These are phyloP conservation scores for Cichorium intybus DNA, from an alignment of 140 eudicot species.

Conservation along the genomic window DNA sequence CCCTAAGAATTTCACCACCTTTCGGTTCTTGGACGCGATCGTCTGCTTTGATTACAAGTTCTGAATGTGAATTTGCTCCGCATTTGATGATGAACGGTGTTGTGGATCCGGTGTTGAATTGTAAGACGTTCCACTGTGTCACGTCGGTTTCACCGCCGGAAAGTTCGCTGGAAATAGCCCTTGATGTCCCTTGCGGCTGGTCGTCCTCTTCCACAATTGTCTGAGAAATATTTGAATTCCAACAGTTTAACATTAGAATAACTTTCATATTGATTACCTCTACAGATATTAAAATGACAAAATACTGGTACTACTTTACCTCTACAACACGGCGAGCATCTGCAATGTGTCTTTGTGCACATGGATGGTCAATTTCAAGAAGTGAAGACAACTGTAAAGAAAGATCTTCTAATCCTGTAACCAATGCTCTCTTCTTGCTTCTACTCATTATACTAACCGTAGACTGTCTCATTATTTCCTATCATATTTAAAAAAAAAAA, in stretches of 20 bases:
- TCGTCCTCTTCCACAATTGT: conserved; percentile 85
- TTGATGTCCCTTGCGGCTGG: conserved; percentile 41
- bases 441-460: conserved; percentile 57
- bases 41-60: conserved; percentile 87
- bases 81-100: conserved; percentile 90
- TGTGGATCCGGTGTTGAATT: conserved; percentile 89
- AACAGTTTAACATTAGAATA: conserved; percentile 6
- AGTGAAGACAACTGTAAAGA: conserved; percentile 80
- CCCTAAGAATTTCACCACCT: conserved; percentile 92
- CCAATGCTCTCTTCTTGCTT: conserved; percentile 77
- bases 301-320: too few relatives aligned
- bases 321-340: conserved; percentile 79
- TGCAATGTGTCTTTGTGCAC: conserved; percentile 85
- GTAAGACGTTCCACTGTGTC: conserved; percentile 90
- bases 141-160: conserved; percentile 63
- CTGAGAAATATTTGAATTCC: conserved; percentile 29
- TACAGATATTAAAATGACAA: too few relatives aligned
- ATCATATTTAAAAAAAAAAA: conserved; percentile 24
- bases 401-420: conserved; percentile 79
- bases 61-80: conserved; percentile 95
- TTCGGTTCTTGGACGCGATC: conserved; percentile 88
- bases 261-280: neutral
- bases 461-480: conserved; percentile 82
- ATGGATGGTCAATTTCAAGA: conserved; percentile 91
- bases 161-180: conserved; percentile 28